Evolutionary conservation across 2,329 filamentous ascomycete species (phyloP).

Genomic region (Epichloe sp.): DNA sequence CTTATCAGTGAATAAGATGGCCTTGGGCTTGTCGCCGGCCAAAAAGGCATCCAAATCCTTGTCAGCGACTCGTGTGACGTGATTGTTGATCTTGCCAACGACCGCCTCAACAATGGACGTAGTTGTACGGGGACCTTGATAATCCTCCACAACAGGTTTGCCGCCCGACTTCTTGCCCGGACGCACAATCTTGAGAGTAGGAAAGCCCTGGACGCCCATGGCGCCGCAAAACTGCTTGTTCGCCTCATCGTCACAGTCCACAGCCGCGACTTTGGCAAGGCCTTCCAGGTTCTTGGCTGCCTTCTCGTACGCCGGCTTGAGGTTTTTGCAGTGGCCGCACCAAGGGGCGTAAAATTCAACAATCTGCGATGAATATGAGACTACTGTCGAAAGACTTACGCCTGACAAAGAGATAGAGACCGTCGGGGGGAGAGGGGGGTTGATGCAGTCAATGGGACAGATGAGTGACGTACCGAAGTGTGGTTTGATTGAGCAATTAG

Average conservation of each 20-base stretch:
- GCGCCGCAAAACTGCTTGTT: slow-evolving; percentile 80
- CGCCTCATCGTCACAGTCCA: slow-evolving; percentile 86
- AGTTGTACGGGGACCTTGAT: slow-evolving; percentile 71
- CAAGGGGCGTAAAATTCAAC: slow-evolving; percentile 91
- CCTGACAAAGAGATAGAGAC: not conserved
- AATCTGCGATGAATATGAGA: slow-evolving; percentile 26
- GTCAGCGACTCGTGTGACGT: slow-evolving; percentile 70
- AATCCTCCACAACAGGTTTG: slow-evolving; percentile 78
- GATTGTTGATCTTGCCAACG: slow-evolving; percentile 78
- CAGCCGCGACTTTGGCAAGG: slow-evolving; percentile 82
- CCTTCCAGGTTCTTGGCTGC: slow-evolving; percentile 81
- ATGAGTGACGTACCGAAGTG: slow-evolving; percentile 55
- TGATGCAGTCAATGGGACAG: not conserved
- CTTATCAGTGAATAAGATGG: slow-evolving; percentile 87
- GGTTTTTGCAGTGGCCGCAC: slow-evolving; percentile 97
- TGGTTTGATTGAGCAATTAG: slow-evolving; percentile 83
- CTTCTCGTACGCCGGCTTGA: slow-evolving; percentile 93
- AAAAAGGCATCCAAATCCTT: slow-evolving; percentile 69
- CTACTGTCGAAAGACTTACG: not conserved
- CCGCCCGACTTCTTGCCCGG: slow-evolving; percentile 65
- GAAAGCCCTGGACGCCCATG: slow-evolving; percentile 88
- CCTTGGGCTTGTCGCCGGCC: slow-evolving; percentile 61
- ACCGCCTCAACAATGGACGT: slow-evolving; percentile 80
- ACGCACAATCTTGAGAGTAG: slow-evolving; percentile 84
- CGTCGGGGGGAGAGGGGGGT: not conserved